phyloP scores from a whole-genome alignment of 2,329 filamentous ascomycete species.

The Aspergillus fijiensis region DNA sequence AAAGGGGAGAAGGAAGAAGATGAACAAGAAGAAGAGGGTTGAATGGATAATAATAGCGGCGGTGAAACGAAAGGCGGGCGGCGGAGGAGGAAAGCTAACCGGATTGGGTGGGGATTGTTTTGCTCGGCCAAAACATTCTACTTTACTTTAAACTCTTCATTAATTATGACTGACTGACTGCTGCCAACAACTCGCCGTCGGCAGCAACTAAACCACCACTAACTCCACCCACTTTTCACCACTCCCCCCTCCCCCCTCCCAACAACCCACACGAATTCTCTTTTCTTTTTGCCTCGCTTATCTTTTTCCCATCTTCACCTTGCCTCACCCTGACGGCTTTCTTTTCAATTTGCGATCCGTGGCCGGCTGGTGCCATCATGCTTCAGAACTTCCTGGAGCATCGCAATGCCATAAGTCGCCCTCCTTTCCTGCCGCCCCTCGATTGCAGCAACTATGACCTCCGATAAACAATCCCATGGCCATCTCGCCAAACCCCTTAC shows the following conservation, averaged over 20 bases:
- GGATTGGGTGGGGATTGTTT: conserved; percentile 29
- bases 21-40: no score
- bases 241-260: no score
- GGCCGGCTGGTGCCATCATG: conserved; percentile 37
- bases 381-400: conserved; percentile 27
- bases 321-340: conserved; percentile 13
- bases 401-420: conserved; percentile 49
- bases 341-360: conserved; percentile 10
- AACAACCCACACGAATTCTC: background rate
- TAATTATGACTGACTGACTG: background rate
- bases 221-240: conserved; percentile 3
- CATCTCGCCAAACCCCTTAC: conserved; percentile 60
- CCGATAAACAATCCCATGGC: conserved; percentile 54
- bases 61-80: conserved; percentile 1
- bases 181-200: conserved; percentile 11
- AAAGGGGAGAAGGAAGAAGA: no score
- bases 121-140: conserved; percentile 9
- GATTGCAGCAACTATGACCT: conserved; percentile 46
- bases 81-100: conserved; percentile 24
- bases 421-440: conserved; percentile 26
- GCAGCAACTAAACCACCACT: conserved; percentile 9
- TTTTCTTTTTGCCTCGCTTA: background rate
- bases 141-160: background rate
- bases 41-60: background rate
- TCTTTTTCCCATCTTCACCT: background rate